Base-by-base conservation (phyloP, 1,284 basidiomycete genomes). In the Microbotryum lychnidis-dioicae region DNA sequence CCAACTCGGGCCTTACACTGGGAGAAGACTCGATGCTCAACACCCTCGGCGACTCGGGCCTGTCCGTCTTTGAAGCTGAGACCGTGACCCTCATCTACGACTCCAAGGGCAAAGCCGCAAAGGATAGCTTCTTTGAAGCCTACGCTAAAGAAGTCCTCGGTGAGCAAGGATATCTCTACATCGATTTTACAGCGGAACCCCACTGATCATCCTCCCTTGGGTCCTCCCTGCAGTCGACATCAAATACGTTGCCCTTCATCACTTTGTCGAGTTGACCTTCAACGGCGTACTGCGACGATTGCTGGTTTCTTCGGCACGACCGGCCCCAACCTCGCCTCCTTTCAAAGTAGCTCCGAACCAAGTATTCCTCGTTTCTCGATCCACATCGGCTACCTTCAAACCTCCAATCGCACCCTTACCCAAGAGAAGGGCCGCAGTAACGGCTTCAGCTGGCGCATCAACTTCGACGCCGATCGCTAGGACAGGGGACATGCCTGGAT, bases 171-270 rank as follows among this genome's bases (percentile, higher is more conserved):
- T 6, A 8, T 18, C 12, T 33, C n/a, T 23, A 2, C 37, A 12
- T 8, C 20, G 16, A 16, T 20, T 3, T 5, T 9, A 50, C 47
- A 4, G 29, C 31, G 25, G 9, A 42, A 42, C 69, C 63, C 27
- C 66, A 64, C 21, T 25, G 27, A 2, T 46, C 63, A 8, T 45
- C 25, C 25, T 42, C 37, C 55, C 46, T 45, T 54, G 29, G 9
- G 7, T 23, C 0, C 54, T 2, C 29, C 37, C 2, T 23, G 1
- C 66, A 89, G 88, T 88, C 47, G 86, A 87, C 70, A 76, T 87
- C 23, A 86, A 84, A 72, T 88, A 85, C 71, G 74, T 91, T 61
- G 82, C 84, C 9, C 72, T 77, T 20, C 79, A 79, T 5, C 86
- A 87, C 73, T 77, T 80, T 5, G 67, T 90, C 57, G 80, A 85